phyloP scores from a whole-genome alignment of 2,329 filamentous ascomycete genomes.

The Diplodia corticola region DNA sequence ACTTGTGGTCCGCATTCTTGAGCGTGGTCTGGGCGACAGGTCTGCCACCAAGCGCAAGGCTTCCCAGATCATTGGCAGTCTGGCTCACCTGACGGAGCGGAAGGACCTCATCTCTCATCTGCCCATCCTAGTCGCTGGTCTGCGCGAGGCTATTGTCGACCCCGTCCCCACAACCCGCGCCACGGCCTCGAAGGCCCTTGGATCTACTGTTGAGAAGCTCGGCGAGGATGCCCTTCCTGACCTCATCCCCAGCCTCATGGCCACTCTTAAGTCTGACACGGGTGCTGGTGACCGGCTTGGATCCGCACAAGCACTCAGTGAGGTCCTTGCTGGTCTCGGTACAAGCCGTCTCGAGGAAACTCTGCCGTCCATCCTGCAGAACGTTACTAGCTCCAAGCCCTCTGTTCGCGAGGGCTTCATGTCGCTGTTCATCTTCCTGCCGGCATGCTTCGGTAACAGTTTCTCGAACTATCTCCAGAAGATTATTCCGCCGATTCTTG shows the following conservation, averaged over 20 bases:
- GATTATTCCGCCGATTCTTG: constrained; percentile 93
- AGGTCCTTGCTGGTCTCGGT: constrained; percentile 92
- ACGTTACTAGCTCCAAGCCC: constrained; percentile 86
- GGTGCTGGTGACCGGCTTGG: constrained; percentile 94
- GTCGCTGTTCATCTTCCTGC: constrained; percentile 98
- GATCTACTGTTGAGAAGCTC: constrained; percentile 95
- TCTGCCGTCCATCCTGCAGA: constrained; percentile 91
- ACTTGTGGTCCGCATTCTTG: constrained; percentile 89
- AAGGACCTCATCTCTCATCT: constrained; percentile 91
- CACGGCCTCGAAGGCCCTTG: constrained; percentile 91
- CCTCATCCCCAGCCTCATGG: constrained; percentile 95
- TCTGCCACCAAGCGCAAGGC: constrained; percentile 96
- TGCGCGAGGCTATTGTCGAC: constrained; percentile 87
- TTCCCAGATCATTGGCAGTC: constrained; percentile 94
- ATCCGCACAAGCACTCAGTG: constrained; percentile 92
- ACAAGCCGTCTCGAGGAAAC: constrained; percentile 93
- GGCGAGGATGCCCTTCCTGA: constrained; percentile 96
- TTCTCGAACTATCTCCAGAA: constrained; percentile 93
- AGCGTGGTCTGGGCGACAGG: constrained; percentile 85
- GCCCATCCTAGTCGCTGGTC: constrained; percentile 85
- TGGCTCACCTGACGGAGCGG: constrained; percentile 94
- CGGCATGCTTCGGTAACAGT: constrained; percentile 97
- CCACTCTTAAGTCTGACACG: constrained; percentile 94
- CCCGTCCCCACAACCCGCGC: constrained; percentile 95
- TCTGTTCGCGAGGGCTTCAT: constrained; percentile 97